Evolutionary conservation across 176 grass and related monocot genomes (phyloP).

Genomic region (Poa annua): DNA sequence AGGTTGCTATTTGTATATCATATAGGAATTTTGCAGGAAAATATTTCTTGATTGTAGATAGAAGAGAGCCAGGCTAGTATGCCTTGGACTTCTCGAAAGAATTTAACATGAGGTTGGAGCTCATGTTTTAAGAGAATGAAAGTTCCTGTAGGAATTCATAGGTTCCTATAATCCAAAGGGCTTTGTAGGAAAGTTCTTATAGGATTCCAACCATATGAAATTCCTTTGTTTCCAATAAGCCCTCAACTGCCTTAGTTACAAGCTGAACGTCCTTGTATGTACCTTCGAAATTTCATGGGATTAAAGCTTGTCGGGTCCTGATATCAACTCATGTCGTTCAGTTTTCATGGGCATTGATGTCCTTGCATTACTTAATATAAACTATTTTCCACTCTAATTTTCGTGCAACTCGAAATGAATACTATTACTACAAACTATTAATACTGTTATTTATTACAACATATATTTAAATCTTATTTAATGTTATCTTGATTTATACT

Average conservation of each 20-base stretch:
- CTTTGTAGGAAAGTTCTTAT: background rate
- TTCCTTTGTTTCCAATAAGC: slow-evolving; percentile 5
- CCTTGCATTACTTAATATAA: slow-evolving; percentile 16
- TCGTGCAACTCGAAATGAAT: background rate
- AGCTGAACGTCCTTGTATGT: background rate
- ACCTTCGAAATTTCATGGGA: background rate
- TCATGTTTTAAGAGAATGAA: background rate
- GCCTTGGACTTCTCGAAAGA: background rate
- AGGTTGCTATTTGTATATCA: background rate
- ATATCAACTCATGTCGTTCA: background rate
- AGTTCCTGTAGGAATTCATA: background rate
- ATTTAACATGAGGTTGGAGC: background rate
- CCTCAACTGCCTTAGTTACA: background rate
- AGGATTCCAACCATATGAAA: background rate
- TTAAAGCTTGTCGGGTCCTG: background rate
- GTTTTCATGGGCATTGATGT: background rate
- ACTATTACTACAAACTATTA: background rate
- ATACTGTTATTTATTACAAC: background rate
- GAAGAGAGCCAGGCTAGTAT: background rate
- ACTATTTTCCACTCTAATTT: slow-evolving; percentile 11
- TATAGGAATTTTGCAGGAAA: background rate
- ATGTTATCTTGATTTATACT: background rate
- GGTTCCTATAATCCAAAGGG: background rate
- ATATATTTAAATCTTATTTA: background rate
- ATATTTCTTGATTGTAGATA: background rate